Base-by-base conservation (phyloP, 2,329 filamentous ascomycete genomes). In the Botrytis aclada region DNA sequence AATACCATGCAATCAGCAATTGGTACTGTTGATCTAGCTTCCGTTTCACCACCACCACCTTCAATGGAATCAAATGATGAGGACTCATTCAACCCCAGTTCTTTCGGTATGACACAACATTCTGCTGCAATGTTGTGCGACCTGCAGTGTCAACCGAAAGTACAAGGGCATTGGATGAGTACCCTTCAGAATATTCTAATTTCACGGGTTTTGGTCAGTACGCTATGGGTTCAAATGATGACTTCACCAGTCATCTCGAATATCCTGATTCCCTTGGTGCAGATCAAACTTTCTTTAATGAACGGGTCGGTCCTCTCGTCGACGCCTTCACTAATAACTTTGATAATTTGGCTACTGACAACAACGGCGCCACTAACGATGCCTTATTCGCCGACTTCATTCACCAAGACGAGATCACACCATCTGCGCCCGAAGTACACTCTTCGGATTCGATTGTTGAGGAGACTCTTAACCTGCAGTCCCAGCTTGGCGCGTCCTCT, bases 91-190 rank as follows among this genome's bases (percentile, higher is more conserved):
- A 78, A 77, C 78, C 79, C 78, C 76, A 77, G 75, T 76, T 79
- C 79, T 85, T 88, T 93, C 90, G 93, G 97, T 88, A 86, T 89
- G 96, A 96, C 95, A 98, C 96, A 98, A 98, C 95, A 97, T 97
- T 95, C 96, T 98, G 96, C 96, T 88, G 96, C 89, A 95, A 92
- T 98, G 95, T 98, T 98, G 96, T 98, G 92, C 83, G 96, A 97
- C 96, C 96, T 97, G 96, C 96, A 92, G 96, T 99, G 96, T 98
- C 96, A 90, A 91, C 95, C 93, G 92, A 89, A 85, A 87, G 88
- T 77, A 76, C 77, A 77, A 74, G 74, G 77, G 79, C 78, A 77
- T 76, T 81, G 80, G 80, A 80, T 76, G 78, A 60, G 72, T 77
- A 77, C 76, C 66, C 72, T 70, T 73, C 78, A 79, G 73, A 81